Percentiles rank a stretch among this genome's conserved stretches.
Evolutionary conservation across 2,329 filamentous ascomycete genomes (phyloP).

Genomic region (Endothia cerciana): DNA sequence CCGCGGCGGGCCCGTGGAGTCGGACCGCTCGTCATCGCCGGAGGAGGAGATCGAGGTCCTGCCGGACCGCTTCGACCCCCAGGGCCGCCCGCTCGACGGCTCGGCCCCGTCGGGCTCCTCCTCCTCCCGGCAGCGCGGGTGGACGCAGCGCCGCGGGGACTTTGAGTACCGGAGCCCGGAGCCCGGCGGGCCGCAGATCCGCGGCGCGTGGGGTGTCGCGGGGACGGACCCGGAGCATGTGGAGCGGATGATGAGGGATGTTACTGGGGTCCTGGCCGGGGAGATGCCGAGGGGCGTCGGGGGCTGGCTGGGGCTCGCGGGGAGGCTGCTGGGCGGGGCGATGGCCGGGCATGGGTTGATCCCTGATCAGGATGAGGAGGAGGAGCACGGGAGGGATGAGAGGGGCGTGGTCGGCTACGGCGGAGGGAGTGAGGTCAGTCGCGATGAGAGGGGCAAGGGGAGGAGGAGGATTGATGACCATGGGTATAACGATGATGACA

Average conservation of each 20-base stretch:
- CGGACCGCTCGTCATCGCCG: constrained; percentile 36
- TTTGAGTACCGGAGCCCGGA: constrained; percentile 43
- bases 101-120: constrained; percentile 12
- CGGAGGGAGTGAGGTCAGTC: constrained; percentile 26
- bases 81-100: constrained; percentile 46
- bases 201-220: constrained; percentile 49
- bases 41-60: constrained; percentile 48
- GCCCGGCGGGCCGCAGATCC: constrained; percentile 33
- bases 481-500: constrained; percentile 26
- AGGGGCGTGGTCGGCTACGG: constrained; percentile 22
- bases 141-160: constrained; percentile 46
- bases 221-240: constrained; percentile 49
- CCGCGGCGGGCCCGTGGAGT: constrained; percentile 32
- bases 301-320: constrained; percentile 37
- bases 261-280: constrained; percentile 39
- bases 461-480: constrained; percentile 22
- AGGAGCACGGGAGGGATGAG: constrained; percentile 1
- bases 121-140: constrained; percentile 25
- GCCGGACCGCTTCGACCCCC: constrained; percentile 51
- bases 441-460: constrained; percentile 28
- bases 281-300: constrained; percentile 26
- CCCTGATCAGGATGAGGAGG: constrained; percentile 9
- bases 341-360: constrained; percentile 31
- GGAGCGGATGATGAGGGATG: constrained; percentile 41
- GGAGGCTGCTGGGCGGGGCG: constrained; percentile 35